Percentiles rank a stretch among this genome's conserved stretches.
phyloP scores from a whole-genome alignment of 345 rosid genomes.

The Eucalyptus curtisii region DNA sequence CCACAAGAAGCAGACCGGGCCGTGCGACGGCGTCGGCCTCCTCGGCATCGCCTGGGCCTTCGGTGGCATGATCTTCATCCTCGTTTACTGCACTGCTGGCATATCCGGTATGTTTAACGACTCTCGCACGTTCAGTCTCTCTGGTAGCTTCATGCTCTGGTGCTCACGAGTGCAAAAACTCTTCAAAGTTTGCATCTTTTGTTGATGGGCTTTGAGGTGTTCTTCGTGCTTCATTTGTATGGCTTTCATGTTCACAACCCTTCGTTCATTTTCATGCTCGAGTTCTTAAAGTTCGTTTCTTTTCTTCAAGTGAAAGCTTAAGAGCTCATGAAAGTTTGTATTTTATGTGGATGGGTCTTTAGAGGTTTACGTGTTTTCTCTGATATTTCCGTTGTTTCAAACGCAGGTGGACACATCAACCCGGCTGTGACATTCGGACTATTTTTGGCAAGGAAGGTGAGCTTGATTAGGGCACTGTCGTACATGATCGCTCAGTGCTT shows the following conservation, averaged over 20 bases:
- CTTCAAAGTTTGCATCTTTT: not conserved
- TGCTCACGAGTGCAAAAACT: not conserved
- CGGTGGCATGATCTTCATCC: slow-evolving; percentile 78
- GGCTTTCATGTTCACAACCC: not conserved
- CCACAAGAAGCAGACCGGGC: slow-evolving; percentile 39
- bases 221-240: not conserved
- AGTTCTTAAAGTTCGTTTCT: not conserved
- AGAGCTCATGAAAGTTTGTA: not conserved
- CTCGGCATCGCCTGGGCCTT: slow-evolving; percentile 92
- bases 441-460: slow-evolving; percentile 61
- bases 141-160: not conserved
- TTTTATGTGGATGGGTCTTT: not conserved
- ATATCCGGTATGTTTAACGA: slow-evolving; percentile 45
- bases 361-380: not conserved
- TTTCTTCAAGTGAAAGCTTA: not conserved
- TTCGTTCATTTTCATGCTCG: not conserved
- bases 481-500: slow-evolving; percentile 80
- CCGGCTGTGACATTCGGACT: slow-evolving; percentile 64
- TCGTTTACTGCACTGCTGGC: slow-evolving; percentile 77
- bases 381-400: not conserved
- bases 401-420: slow-evolving; percentile 64
- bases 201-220: not conserved
- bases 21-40: slow-evolving; percentile 81
- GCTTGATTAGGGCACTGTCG: slow-evolving; percentile 46
- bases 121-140: not conserved